Evolutionary conservation across 257 asterid genomes (phyloP), one percentile per base, ranked within the genome.

Genomic region (Cinchona pubescens): DNA sequence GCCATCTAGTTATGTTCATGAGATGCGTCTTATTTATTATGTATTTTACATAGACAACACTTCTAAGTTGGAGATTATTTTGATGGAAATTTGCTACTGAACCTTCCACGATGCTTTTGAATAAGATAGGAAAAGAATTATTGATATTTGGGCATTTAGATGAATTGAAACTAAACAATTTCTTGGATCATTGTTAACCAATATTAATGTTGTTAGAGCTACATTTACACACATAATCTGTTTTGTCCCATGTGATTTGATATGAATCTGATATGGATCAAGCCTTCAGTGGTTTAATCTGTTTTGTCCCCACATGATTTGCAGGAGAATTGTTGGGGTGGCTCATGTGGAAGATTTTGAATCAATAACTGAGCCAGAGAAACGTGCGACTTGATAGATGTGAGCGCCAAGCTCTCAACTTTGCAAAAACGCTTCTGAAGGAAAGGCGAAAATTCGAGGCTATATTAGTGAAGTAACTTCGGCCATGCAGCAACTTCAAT

Each of bases 271-370:
- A 25, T 38, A 11, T 43, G 3, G 38, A 64, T 34, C 48, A 42
- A 30, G 32, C 48, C 43, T 45, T 61, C 7, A 61, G 27, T 45
- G 29, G 60, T 68, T n/a, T 19, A 71, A 11, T 46, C 6, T 35
- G 34, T 3, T 25, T 7, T 38, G n/a, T 6, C 38, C 37, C 62
- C 71, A 48, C 75, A 73, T 76, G 71, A 32, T 80, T 67, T 68
- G 70, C 85, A 94, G 99, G 98, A 85, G 99, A 83, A 88, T 92
- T 67, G 97, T 94, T 59, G 99, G 99, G 71, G 97, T 92, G 46
- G 97, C 96, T 78, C 99, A 94, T 78, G 89, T 92, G n/a, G 96
- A 92, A 80, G 99, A 94, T 85, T 85, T 94, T 9, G 99, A 94
- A 82, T 87, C 98, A 32, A 94, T 94, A 61, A 58, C 79, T 32